These are phyloP conservation scores for Cyberlindnera mrakii DNA, from an alignment of 805 yeast genomes.

Conservation along the genomic window DNA sequence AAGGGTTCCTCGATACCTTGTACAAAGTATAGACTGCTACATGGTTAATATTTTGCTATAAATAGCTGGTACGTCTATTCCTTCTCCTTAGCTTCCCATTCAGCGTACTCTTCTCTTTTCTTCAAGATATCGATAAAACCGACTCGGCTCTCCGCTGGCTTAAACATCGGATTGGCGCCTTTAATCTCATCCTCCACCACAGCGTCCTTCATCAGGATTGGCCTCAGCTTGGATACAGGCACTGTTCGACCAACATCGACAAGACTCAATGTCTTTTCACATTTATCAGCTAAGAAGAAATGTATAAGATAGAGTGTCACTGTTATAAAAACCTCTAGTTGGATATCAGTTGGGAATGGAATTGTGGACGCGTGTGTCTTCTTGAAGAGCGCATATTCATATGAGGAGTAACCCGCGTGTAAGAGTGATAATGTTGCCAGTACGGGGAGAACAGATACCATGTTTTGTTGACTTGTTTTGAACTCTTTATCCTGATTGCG, in stretches of 20 bases:
- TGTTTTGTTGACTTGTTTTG: not conserved
- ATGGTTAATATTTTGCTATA: not conserved
- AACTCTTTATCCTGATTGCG: too few relatives aligned
- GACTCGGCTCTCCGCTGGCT: constrained; percentile 42
- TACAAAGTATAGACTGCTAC: constrained; percentile 41
- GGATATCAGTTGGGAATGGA: constrained; percentile 40
- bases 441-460: constrained; percentile 6
- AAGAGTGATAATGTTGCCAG: constrained; percentile 21
- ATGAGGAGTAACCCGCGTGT: constrained; percentile 51
- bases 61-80: not conserved
- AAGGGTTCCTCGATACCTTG: constrained; percentile 74
- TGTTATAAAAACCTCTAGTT: constrained; percentile 45
- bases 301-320: constrained; percentile 33
- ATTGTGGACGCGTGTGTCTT: constrained; percentile 16
- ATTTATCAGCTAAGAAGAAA: constrained; percentile 11
- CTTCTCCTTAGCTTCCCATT: constrained; percentile 8
- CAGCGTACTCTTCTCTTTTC: constrained; percentile 38
- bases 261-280: constrained; percentile 18
- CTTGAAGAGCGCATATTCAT: constrained; percentile 39
- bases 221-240: constrained; percentile 31
- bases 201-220: constrained; percentile 44
- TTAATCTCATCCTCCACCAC: constrained; percentile 39
- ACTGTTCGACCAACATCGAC: constrained; percentile 26
- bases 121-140: constrained; percentile 43
- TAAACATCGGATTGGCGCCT: constrained; percentile 40